Percentiles rank a stretch among this genome's conserved stretches.
These are phyloP conservation scores for Aegilops tauschii DNA, from an alignment of 176 grass and related monocot genomes.

Conservation along the genomic window DNA sequence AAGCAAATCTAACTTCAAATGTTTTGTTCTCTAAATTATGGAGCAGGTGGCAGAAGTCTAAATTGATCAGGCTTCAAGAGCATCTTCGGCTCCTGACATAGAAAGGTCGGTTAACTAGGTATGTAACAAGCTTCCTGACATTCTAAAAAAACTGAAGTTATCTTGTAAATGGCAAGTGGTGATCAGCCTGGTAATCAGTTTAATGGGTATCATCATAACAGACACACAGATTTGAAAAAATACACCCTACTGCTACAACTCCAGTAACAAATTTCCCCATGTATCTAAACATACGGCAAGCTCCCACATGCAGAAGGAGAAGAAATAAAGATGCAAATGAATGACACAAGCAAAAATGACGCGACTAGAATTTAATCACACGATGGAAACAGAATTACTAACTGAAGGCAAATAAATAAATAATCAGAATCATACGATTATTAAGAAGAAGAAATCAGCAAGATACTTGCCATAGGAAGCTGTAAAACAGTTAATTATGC, in stretches of 20 bases:
- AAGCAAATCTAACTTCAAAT: background rate
- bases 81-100: background rate
- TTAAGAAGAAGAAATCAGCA: background rate
- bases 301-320: background rate
- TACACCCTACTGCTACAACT: background rate
- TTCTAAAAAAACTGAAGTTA: background rate
- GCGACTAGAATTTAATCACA: background rate
- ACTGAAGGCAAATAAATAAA: background rate
- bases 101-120: background rate
- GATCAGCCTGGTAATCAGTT: background rate
- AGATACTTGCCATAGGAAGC: background rate
- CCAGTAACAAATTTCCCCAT: background rate
- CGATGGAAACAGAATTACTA: background rate
- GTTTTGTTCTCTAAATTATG: background rate
- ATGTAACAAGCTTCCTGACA: background rate
- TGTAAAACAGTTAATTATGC: background rate
- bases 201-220: background rate
- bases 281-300: background rate
- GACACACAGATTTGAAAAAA: background rate
- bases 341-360: background rate
- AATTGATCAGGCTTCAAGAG: background rate
- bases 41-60: background rate
- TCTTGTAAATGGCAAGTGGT: background rate
- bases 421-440: background rate
- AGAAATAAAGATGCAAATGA: background rate